phyloP scores from a whole-genome alignment of 116 monocot genomes.

The Posidonia oceanica region DNA sequence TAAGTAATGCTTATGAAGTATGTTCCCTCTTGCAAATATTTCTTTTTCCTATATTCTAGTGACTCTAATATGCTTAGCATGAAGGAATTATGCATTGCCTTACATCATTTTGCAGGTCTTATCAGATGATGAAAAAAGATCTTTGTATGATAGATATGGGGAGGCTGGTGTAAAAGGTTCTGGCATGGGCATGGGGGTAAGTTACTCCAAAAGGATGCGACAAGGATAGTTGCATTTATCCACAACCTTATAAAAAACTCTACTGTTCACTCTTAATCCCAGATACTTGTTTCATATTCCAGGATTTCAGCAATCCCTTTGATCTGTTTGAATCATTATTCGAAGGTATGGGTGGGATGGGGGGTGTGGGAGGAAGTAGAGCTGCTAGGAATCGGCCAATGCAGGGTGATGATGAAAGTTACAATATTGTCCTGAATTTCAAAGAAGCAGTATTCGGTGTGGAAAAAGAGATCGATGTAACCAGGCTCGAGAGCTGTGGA shows the following conservation, averaged over 20 bases:
- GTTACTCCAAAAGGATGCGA: conserved; percentile 8
- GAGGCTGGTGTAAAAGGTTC: conserved; percentile 98
- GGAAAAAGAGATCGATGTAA: conserved; percentile 87
- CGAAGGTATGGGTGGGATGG: conserved; percentile 93
- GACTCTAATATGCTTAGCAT: neutral
- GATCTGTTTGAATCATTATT: conserved; percentile 91
- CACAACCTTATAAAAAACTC: too few species aligned
- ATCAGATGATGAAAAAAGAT: conserved; percentile 90
- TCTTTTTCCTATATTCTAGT: too few species aligned
- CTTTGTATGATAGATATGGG: conserved; percentile 86
- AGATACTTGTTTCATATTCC: conserved; percentile 9
- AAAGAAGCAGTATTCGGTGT: conserved; percentile 92
- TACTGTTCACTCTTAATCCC: neutral
- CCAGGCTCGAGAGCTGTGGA: conserved; percentile 57
- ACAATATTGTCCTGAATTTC: conserved; percentile 72
- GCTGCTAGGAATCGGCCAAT: conserved; percentile 61
- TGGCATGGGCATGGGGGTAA: conserved; percentile 90
- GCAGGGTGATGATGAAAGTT: conserved; percentile 89
- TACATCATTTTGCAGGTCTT: conserved; percentile 37
- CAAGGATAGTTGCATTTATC: neutral
- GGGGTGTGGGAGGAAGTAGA: conserved; percentile 57
- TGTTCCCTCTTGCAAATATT: neutral
- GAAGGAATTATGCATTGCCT: neutral
- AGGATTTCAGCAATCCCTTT: conserved; percentile 97
- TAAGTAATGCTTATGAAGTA: conserved; percentile 98